Base-by-base conservation (phyloP, 345 rosid species). In the Viola odorata region DNA sequence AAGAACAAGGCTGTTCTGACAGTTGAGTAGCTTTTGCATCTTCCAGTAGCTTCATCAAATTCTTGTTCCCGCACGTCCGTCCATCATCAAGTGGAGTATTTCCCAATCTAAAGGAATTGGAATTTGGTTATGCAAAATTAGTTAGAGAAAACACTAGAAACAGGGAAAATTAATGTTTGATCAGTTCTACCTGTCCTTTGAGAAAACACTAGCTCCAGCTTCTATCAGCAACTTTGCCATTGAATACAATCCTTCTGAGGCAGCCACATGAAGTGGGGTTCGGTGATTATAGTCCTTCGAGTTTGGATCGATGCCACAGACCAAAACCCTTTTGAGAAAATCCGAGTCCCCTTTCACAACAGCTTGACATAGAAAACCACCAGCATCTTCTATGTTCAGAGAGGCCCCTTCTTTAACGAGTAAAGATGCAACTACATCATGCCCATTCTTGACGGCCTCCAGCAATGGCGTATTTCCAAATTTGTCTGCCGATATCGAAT, bases 221-320 rank as follows among this genome's bases (percentile, higher is more conserved):
- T 95, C 87, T 63, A 88, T 69, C 38, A 95, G 73, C 78, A 86
- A 62, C 69, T 84, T 86, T 57, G 94, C 89, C 85, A 88, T 86
- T 61, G 83, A 51, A 79, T 62, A 75, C 62, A 85, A 69, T 32
- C 96, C 99, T 78, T 91, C 95, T 41, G 99, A 88, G 60, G 92
- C 85, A 55, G 97, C 97, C 7, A 88, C 69, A 66, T 95, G 97
- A 75, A 95, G 97, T 11, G 97, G 91, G 8, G 97, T 91, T 65
- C 95, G 80, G 36, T 85, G 95, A 64, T 94, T 91, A 51, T 90
- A 94, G 75, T 94, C 96, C 72, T 70, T 84, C 41, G 86, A 77
- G 79, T 94, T 87, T 3, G 99, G 97, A 61, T 95, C 85, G 17
- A 86, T 64, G 37, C 97, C 96, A 62, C 64, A 65, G 54, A 84